Base-by-base conservation (phyloP, 805 yeast genomes). In the Ascoidea rubescens region DNA sequence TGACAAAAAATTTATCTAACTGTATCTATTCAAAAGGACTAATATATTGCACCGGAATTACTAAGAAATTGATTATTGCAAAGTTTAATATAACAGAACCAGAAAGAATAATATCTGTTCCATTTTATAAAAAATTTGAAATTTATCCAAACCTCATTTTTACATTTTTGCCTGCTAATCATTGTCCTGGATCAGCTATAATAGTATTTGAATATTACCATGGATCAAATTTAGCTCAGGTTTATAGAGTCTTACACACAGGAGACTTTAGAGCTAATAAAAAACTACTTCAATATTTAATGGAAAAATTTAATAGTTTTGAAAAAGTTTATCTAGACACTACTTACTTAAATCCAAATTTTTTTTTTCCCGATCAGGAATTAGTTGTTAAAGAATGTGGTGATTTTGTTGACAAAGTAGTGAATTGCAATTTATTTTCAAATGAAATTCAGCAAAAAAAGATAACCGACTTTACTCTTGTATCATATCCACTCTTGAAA, bases 171-270 rank as follows among this genome's bases (percentile, higher is more conserved):
- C 89, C 87, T 58, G 99, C 98, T 0, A 91, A 93, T 59, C 99
- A 93, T 66, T 93, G 99, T 65, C 99, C 99, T 1, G 99, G 99
- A 1, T 87, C 97, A 2, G 87, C 79, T 0, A 76, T 93, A 0
- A 85, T 90, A 54, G 65, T 89, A 10, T 84, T 87, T 59, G 68
- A 68, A 51, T 56, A 33, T 33, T 33, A 33, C 10, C 10, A 33
- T 10, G 54, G 55, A 6, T 46, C 50, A 1, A 66, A 74, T 4
- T 63, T 68, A 0, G 48, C 64, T 0, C 51, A 56, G 1, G 52
- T 54, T 2, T 62, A 64, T 16, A 66, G 66, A 46, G 71, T 74
- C 4, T 66, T 93, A 37, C 99, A 93, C 64, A 89, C 97, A 51
- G 99, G 99, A 2, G 99, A 93, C 67, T 93, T 91, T 61, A 70